Base-by-base conservation (phyloP, 2,329 filamentous ascomycete species). In the Akanthomyces muscarius region DNA sequence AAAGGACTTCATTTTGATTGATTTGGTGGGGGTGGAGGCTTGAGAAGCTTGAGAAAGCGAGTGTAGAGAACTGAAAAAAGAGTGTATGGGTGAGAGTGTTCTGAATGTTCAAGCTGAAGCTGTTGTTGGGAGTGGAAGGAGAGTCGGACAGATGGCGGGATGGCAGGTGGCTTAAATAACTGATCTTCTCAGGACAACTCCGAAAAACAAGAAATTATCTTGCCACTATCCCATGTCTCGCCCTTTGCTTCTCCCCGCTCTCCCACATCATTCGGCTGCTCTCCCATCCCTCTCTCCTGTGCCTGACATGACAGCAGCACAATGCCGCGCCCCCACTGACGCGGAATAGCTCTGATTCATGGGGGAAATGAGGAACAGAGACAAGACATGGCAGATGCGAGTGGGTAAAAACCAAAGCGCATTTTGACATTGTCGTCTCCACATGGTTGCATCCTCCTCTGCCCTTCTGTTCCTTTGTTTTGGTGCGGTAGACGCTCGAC, bases 1-100 rank as follows among this genome's bases (percentile, higher is more conserved):
- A 47, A 66, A 66, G 28, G 68, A 70, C 67, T 68, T 70, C 69
- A 71, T 71, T 44, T 59, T 68, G 65, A 65, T 25, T 54, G 50
- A 47, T 1, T 68, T 65, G 65, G 68, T 66, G 64, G 65, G 67
- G 21, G 28, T 47, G 10, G 66, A 65, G 56, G 38, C 38, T 41
- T 41, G 38, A 41, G 33, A 61, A 36, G 33, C 33, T 36, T 11
- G 62, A 48, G 10, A 41, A 44, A 62, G 33, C 58, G 44, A 62
- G 44, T 51, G 60, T 50, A 44, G 30, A 58, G 62, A 60, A 63
- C 55, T 53, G 38, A 2, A 58, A 58, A 64, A 63, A 33, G 60
- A 65, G 62, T 64, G 59, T 64, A 64, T 60, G 54, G 62, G 58
- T 62, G 62, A 62, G 60, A 61, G 16, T 58, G 60, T 62, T 55